Conservation (phyloP, 2,329 filamentous ascomycete genomes). For the Alternaria sp. region DNA sequence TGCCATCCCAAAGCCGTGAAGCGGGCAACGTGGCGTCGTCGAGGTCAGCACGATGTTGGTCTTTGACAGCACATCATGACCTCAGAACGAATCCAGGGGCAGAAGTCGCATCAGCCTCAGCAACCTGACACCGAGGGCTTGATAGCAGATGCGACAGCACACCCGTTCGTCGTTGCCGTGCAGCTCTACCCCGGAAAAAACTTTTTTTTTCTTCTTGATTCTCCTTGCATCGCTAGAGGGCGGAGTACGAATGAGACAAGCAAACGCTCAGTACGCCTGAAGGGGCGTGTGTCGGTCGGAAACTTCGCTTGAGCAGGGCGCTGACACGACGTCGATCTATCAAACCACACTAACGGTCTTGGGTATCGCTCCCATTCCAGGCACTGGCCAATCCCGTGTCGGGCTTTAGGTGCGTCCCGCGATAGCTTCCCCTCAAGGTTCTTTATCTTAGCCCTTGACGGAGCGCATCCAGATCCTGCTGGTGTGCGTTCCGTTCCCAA, state of each 20-base stretch:
- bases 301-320: constrained; percentile 29
- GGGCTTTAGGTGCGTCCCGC: constrained; percentile 40
- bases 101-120: constrained; percentile 8
- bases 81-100: constrained; percentile 19
- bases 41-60: constrained; percentile 26
- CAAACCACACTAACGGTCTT: constrained; percentile 23
- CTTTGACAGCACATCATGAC: constrained; percentile 23
- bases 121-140: constrained; percentile 13
- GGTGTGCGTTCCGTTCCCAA: constrained; percentile 11
- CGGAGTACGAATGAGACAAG: constrained; percentile 28
- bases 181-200: not conserved
- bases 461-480: constrained; percentile 10
- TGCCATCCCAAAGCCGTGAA: constrained; percentile 14
- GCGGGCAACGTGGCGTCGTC: constrained; percentile 28
- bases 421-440: constrained; percentile 28
- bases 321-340: constrained; percentile 40
- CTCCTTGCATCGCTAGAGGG: constrained; percentile 23
- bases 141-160: constrained; percentile 15
- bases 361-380: constrained; percentile 22
- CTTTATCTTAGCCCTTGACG: constrained; percentile 19
- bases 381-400: constrained; percentile 37
- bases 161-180: constrained; percentile 7
- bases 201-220: constrained; percentile 1
- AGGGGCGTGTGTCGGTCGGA: constrained; percentile 27
- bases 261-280: constrained; percentile 18